Evolutionary conservation across 257 asterid genomes (phyloP), one percentile per base, ranked within the genome.

Genomic region (Solanum sparsipilum): DNA sequence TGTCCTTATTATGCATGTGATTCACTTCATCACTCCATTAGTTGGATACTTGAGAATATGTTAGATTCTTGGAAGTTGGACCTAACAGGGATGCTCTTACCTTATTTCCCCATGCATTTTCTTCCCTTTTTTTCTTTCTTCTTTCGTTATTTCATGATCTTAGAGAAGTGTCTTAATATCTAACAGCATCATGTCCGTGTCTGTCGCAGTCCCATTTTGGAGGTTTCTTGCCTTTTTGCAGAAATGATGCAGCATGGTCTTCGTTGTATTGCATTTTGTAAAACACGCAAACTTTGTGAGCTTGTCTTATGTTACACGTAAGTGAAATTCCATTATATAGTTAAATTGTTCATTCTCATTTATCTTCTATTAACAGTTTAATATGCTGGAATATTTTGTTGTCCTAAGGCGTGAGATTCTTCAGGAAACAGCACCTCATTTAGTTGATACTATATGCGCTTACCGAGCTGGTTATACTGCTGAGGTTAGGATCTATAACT

Each of bases 231-330:
- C 91, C 93, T 96, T 90, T 94, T 97, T 84, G 99, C 96, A 31
- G 99, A 97, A 94, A 94, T 95, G 94, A 95, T 97, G 88, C 98
- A 96, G 96, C 99, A 97, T 88, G 98, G 99, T 70, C 92, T 95
- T 89, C 98, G 99, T 63, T 95, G 98, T 90, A 96, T 97, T 92
- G 94, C 98, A 73, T 97, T 97, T 88, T 97, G 99, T 93, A 96
- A 93, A 96, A 92, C 98, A 32, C 96, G 99, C 91, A 96, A 95
- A 92, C 98, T 97, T 86, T 97, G 98, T 89, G 98, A 96, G 91
- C 99, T 96, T 89, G 98, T 97, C 90, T 94, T 97, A 35, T 93
- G 92, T 93, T 92, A 96, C 92, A 94, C 99, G 98, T 97, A 93
- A 48, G 98, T 91, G 84, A 76, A 56, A 88, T 87, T 72, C 60